Evolutionary conservation across 164 flowering plant genomes (phyloP), one percentile per base, ranked within the genome.

Genomic region (Santalum album): DNA sequence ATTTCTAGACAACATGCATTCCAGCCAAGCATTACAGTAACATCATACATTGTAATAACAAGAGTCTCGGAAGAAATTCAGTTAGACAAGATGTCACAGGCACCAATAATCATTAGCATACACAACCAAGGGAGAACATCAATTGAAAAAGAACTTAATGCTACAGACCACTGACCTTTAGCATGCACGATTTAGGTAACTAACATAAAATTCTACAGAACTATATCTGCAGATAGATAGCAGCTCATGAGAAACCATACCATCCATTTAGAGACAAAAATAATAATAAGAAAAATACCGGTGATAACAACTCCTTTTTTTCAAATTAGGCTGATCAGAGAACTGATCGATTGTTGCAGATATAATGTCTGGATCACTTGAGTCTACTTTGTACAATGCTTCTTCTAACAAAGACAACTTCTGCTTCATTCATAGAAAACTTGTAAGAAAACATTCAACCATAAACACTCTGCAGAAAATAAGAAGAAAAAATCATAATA

Each of bases 391-490:
- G 63, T 27, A 38, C 7, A 92, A 67, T 55, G 75, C 85, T 57
- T 65, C 84, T 72, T 89, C 98, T 42, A 92, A 75, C 18, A 46
- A 51, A 19, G 78, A 36, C 67, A 92, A 62, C 51, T 51, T 75
- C 98, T 92, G 84, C 57, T 39, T 20, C 62, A 25, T 21, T 59
- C 53, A 25, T 32, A 23, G 53, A 36, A 14, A 25, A 14, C 25
- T 19, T 11, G 36, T 4, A 50, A 32, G 54, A 19, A 45, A 45
- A 22, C 49, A 22, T 11, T 43, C 20, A n/a, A 19, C 14, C 3
- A 22, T 20, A 45, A 45, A 18, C 1, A 45, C 46, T 43, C 12
- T 42, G 20, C 16, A 16, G 7, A 6, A 17, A 2, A 2, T 9
- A 42, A 16, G 3, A 9, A 42, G 1, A 12, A 7, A 36, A 36